Percentiles rank a stretch among this genome's conserved stretches.
Conservation (phyloP, 2,329 filamentous ascomycete species). For the Arthroderma sp. region DNA sequence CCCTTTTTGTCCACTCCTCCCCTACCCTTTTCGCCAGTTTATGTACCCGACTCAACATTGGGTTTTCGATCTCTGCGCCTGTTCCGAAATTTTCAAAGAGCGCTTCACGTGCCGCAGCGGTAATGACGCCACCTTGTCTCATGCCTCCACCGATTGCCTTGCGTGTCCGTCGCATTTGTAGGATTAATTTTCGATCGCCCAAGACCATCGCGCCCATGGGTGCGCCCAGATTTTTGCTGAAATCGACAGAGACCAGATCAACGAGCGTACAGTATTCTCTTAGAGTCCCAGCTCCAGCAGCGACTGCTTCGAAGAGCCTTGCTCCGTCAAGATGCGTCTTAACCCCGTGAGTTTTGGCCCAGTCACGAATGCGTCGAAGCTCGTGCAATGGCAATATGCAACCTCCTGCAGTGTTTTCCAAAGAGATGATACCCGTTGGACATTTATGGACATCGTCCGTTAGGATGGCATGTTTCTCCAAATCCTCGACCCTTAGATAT, state of each 20-base stretch:
- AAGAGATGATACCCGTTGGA: slow-evolving; percentile 22
- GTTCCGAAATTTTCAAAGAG: neutral
- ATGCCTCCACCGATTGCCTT: slow-evolving; percentile 25
- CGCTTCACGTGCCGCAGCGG: neutral
- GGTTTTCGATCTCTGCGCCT: neutral
- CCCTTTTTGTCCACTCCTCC: neutral
- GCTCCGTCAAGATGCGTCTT: slow-evolving; percentile 24
- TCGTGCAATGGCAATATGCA: slow-evolving; percentile 21
- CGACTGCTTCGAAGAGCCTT: slow-evolving; percentile 21
- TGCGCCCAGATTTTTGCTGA: slow-evolving; percentile 25
- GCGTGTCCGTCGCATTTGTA: slow-evolving; percentile 20
- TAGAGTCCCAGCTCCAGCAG: slow-evolving; percentile 17
- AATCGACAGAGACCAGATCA: slow-evolving; percentile 22
- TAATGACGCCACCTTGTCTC: slow-evolving; percentile 16
- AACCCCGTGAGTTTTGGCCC: slow-evolving; percentile 16
- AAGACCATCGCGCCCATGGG: slow-evolving; percentile 25
- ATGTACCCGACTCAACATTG: neutral
- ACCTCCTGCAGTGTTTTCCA: slow-evolving; percentile 21
- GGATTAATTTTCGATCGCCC: slow-evolving; percentile 18
- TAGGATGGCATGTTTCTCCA: slow-evolving; percentile 19
- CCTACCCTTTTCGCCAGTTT: neutral
- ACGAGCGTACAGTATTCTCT: slow-evolving; percentile 22
- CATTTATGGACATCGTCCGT: slow-evolving; percentile 22
- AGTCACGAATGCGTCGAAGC: slow-evolving; percentile 19
- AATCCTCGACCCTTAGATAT: slow-evolving; percentile 26